A percentile compares a stretch with the other conserved stretches of the same genome.
These are phyloP conservation scores for Pyrenophora graminea DNA, from an alignment of 2,329 filamentous ascomycete genomes.

Conservation along the genomic window DNA sequence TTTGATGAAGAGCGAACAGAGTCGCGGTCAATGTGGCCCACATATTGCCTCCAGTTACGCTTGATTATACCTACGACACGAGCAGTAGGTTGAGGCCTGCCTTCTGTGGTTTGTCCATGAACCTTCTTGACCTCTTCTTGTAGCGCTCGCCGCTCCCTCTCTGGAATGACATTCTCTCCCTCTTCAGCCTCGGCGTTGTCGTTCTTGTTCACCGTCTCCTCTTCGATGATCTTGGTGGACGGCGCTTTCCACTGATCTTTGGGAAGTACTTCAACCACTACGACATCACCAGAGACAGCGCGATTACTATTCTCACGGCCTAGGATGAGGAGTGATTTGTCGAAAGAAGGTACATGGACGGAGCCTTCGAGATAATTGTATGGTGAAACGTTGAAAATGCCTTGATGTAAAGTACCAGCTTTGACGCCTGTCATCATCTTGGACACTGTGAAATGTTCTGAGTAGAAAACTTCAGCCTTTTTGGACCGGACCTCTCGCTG, in stretches of 20 bases:
- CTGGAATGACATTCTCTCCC: slow-evolving; percentile 73
- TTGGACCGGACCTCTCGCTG: slow-evolving; percentile 66
- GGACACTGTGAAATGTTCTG: slow-evolving; percentile 86
- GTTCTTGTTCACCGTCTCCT: slow-evolving; percentile 87
- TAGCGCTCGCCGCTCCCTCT: slow-evolving; percentile 81
- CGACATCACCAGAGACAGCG: slow-evolving; percentile 86
- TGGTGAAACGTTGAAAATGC: slow-evolving; percentile 91
- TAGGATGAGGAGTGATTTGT: slow-evolving; percentile 83
- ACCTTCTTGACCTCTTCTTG: slow-evolving; percentile 89
- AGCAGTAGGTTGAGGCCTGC: slow-evolving; percentile 84
- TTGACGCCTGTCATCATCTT: slow-evolving; percentile 95
- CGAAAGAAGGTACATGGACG: slow-evolving; percentile 86
- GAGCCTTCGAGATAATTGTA: slow-evolving; percentile 98
- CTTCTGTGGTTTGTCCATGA: slow-evolving; percentile 76
- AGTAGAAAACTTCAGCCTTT: slow-evolving; percentile 76
- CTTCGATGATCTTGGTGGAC: slow-evolving; percentile 93
- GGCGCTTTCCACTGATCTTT: slow-evolving; percentile 97
- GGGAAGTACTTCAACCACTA: slow-evolving; percentile 89
- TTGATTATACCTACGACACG: slow-evolving; percentile 91
- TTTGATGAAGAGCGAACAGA: slow-evolving; percentile 75
- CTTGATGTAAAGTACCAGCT: slow-evolving; percentile 86
- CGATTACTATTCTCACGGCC: slow-evolving; percentile 96
- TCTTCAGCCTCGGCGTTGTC: slow-evolving; percentile 90
- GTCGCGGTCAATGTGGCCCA: slow-evolving; percentile 89
- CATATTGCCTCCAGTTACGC: slow-evolving; percentile 97